Evolutionary conservation across 2,329 filamentous ascomycete genomes (phyloP), one percentile per base, ranked within the genome.

Genomic region (Aspergillus candidus): DNA sequence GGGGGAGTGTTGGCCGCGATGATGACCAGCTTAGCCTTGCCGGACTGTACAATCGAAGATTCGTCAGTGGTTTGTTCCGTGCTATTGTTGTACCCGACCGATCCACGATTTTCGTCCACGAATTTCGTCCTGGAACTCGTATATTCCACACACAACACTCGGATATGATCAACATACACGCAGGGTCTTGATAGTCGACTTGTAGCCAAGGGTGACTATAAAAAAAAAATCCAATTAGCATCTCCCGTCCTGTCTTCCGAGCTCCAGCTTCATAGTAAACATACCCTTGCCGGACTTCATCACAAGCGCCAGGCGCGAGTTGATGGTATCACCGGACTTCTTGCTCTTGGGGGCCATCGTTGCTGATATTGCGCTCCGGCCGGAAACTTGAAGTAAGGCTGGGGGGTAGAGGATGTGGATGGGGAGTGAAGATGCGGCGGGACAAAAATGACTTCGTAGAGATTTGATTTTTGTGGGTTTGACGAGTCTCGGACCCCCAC

Each of bases 11-110:
- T 97, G 76, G 87, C 89, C 61, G 84, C 79, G 56, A 94, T 94
- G 76, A 94, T 89, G 72, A 97, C 88, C 60, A 96, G 83, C 86
- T 97, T 97, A 73, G 93, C 93, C 84, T 96, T 97, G 74, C 91
- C 90, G 61, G 83, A 86, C 51, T 54, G 38, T 48, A 29, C 7
- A 12, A 31, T n/a, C 27, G 40, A 41, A 18, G 4, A 22, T 32
- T 12, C 22, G 22, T 27, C 6, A 27, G 22, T 27, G 22, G 22
- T 27, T 27, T 27, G 8, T 27, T 27, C 22, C 22, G 22, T 27
- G 22, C 22, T 22, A 6, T 27, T 10, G 22, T 27, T 27, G 22
- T 27, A 4, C 22, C 22, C 22, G 22, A 27, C 41, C 41, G 30
- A 37, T 43, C 46, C 42, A 27, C 32, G n/a, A 12, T 29, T 27